Evolutionary conservation across 495 filamentous ascomycete species (phyloP).

Genomic region (Talaromyces wortmannii): DNA sequence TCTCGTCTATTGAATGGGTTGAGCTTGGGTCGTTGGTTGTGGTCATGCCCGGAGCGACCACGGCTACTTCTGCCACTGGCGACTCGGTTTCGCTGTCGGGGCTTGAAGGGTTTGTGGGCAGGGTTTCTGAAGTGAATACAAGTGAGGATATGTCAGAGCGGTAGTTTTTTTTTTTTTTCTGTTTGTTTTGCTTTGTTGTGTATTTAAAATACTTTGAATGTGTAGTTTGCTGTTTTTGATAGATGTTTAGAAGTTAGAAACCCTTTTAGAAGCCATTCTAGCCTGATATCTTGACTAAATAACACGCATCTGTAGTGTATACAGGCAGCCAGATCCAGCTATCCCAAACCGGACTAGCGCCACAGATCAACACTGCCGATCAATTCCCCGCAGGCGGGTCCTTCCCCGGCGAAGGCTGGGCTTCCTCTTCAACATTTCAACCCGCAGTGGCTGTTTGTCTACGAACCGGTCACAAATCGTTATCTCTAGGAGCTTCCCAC

Average conservation of each 20-base stretch:
- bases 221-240: no score
- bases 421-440: background rate
- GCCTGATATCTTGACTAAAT: no score
- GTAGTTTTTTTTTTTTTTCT: background rate
- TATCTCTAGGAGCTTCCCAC: no score
- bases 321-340: no score
- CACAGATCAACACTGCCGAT: background rate
- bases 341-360: background rate
- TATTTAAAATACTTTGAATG: no score
- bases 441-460: no score
- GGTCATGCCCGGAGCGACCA: slow-evolving; percentile 58
- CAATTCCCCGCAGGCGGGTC: slow-evolving; percentile 3
- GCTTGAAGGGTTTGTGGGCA: slow-evolving; percentile 44
- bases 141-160: slow-evolving; percentile 10
- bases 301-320: no score
- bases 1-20: slow-evolving; percentile 76
- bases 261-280: no score
- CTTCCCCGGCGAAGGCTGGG: no score
- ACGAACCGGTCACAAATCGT: no score
- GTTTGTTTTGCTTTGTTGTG: background rate
- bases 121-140: slow-evolving; percentile 27
- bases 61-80: slow-evolving; percentile 22
- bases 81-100: slow-evolving; percentile 24
- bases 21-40: slow-evolving; percentile 74
- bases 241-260: no score